Base-by-base conservation (phyloP, 768 basidiomycete species). In the Saitozyma podzolica region DNA sequence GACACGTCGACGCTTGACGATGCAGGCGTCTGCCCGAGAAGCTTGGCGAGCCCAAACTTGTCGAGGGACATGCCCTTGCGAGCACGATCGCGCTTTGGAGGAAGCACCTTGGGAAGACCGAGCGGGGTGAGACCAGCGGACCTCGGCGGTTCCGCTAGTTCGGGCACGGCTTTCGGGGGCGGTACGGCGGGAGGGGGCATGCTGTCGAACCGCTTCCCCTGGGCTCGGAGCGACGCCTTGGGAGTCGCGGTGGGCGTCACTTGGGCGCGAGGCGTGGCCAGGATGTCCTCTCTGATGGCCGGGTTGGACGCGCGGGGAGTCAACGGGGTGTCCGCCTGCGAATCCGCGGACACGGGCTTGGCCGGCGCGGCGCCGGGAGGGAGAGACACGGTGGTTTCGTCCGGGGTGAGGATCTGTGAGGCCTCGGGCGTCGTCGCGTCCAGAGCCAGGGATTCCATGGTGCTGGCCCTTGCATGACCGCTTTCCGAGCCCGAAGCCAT, bases 41-140 rank as follows among this genome's bases (percentile, higher is more conserved):
- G 84, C 80, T 89, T 91, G 56, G 86, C 85, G 3, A 92, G 82
- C 9, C 87, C 88, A 68, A 91, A 86, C 77, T 88, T 88, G 82
- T 91, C 90, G 67, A 91, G 80, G 4, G 89, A 90, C 63, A 89
- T 81, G 9, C 88, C 89, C 67, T 86, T 86, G 61, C 84, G 83
- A 66, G 88, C 86, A 20, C 87, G 62, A 9, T 75, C 68, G 10
- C 62, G 52, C 40, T 64, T 67, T 4, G 64, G 59, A 13, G 64
- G 58, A 6, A 65, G 73, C 13, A 55, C 50, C 29, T 68, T 65
- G 17, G 69, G 65, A 19, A 70, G 55, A 14, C 66, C 66, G 16
- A 59, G 19, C 41, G 66, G 40, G 16, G 58, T 65, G 56, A 65
- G 64, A 14, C 53, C 52, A 17, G 58, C 49, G 13, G 53, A 17